Evolutionary conservation across 108 stramenopile genomes (phyloP).

Genomic region (Nitzschia sp.): DNA sequence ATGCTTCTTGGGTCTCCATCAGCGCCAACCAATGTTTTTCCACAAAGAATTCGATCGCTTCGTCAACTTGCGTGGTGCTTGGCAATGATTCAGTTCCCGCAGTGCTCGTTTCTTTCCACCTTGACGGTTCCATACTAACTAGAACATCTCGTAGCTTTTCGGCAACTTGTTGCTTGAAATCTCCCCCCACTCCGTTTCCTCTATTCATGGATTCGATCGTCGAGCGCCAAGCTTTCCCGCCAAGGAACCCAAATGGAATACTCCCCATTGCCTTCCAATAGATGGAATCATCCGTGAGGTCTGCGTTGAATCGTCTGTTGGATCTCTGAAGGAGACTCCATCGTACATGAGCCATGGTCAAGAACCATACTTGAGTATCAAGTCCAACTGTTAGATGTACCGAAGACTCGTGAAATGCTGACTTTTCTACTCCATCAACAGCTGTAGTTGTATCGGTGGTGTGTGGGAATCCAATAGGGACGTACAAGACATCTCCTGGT

Average conservation of each 20-base stretch:
- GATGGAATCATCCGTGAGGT: slow-evolving; percentile 20
- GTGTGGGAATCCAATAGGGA: slow-evolving; percentile 93
- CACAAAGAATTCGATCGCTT: slow-evolving; percentile 14
- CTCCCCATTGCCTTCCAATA: slow-evolving; percentile 32
- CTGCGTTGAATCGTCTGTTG: slow-evolving; percentile 13
- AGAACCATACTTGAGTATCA: slow-evolving; percentile 92
- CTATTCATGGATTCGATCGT: not conserved
- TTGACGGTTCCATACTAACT: slow-evolving; percentile 9
- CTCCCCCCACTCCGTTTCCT: not conserved
- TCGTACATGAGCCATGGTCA: slow-evolving; percentile 33
- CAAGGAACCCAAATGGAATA: slow-evolving; percentile 26
- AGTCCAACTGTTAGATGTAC: slow-evolving; percentile 89
- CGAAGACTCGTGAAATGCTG: slow-evolving; percentile 36
- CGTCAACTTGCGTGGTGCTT: not conserved
- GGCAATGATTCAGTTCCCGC: slow-evolving; percentile 9
- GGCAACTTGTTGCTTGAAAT: not conserved
- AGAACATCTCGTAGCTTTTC: slow-evolving; percentile 9
- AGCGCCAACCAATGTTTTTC: slow-evolving; percentile 7
- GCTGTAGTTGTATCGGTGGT: slow-evolving; percentile 77
- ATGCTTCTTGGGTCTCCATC: slow-evolving; percentile 20
- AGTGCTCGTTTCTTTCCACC: slow-evolving; percentile 5
- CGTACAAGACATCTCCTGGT: slow-evolving; percentile 83
- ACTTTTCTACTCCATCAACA: slow-evolving; percentile 1
- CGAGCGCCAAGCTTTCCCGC: slow-evolving; percentile 1
- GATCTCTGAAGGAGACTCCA: slow-evolving; percentile 11